A percentile compares a stretch with the other conserved stretches of the same genome.
phyloP scores from a whole-genome alignment of 306 rosid genomes.

The Medicago truncatula region MtrunA17r5.0-ANR NC_053047.1:34685501-34686000 shows the following conservation, averaged over 20 bases:
- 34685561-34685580: no score
- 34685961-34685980: no score
- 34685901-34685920: no score
- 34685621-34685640: constrained; percentile 34
- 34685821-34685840: constrained; percentile 14
- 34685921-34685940: no score
- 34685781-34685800: constrained; percentile 59
- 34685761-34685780: constrained; percentile 53
- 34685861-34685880: background rate
- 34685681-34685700: constrained; percentile 79
- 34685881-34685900: background rate
- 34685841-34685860: constrained; percentile 25
- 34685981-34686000: background rate
- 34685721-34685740: constrained; percentile 60
- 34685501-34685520: no score
- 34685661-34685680: constrained; percentile 62
- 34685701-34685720: constrained; percentile 62
- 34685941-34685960: no score
- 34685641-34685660: constrained; percentile 32
- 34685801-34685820: constrained; percentile 54
- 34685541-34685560: no score
- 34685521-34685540: no score
- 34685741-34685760: constrained; percentile 51
- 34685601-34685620: background rate
- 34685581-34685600: no score